Base-by-base conservation (phyloP, 164 flowering plant genomes). In the Annona cherimola region DNA sequence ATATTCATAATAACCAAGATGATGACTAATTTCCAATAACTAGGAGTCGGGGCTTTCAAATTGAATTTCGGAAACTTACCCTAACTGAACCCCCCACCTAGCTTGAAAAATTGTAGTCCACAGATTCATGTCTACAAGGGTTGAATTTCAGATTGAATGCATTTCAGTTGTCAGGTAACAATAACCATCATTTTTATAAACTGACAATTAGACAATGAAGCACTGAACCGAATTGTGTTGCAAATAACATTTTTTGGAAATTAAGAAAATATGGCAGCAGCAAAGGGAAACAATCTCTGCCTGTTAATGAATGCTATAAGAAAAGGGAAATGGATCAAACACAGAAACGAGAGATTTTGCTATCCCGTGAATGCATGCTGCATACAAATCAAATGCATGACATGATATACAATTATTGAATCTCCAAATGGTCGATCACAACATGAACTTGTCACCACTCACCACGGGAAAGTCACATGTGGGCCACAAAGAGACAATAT, bases 111-210 rank as follows among this genome's bases (percentile, higher is more conserved):
- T 44, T 54, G 7, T 39, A 66, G 5, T 35, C 9, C 8, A 66
- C 2, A n/a, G 3, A 42, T 9, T 42, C 69, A 66, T 16, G 16
- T 35, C 69, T 59, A 19, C 11, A 5, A 66, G 40, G 54, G 54
- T 72, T 12, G n/a, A 72, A 64, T 42, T 66, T 66, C 42, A 11
- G 14, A 72, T n/a, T 42, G 68, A 42, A 63, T 16, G 54, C 59
- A 41, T 59, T 14, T 18, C 64, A 61, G 20, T 18, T 61, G 26
- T 61, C 5, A 20, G 26, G 26, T 61, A 4, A 20, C 39, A 8
- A 61, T 12, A 66, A 18, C 55, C 40, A 66, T n/a, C 69, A 66
- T 42, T n/a, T 50, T 42, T 66, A 66, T 11, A 66, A 42, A 42
- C 14, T n/a, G 54, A 42, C 16, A 43, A 39, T 44, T 66, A 18